phyloP scores from a whole-genome alignment of 192 early-diverging fungal genomes.

The Podila clonocystis region DNA sequence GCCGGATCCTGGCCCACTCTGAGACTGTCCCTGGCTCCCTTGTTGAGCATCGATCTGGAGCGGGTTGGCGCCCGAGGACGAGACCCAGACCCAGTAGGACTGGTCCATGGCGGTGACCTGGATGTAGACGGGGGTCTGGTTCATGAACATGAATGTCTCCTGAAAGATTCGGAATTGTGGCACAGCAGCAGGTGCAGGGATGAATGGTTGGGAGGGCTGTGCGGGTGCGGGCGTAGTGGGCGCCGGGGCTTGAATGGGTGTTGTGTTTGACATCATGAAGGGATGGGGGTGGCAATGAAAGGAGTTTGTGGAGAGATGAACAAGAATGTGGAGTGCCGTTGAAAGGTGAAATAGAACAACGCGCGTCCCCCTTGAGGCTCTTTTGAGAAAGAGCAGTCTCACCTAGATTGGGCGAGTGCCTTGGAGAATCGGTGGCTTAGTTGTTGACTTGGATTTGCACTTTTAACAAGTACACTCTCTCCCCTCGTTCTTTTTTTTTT shows the following conservation, averaged over 20 bases:
- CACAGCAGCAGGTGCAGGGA: not conserved
- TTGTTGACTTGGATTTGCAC: not conserved
- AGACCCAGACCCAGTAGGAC: conserved; percentile 38
- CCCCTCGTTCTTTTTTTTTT: not conserved
- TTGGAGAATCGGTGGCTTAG: not conserved
- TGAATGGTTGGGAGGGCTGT: not conserved
- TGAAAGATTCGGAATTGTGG: conserved; percentile 23
- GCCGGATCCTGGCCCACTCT: not conserved
- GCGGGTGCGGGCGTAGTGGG: not conserved
- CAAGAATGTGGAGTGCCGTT: not conserved
- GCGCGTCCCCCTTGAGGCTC: too few relatives aligned
- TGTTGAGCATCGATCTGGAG: conserved; percentile 13
- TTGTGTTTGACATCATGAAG: not conserved
- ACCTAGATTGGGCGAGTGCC: too few relatives aligned
- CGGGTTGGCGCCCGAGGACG: conserved; percentile 16
- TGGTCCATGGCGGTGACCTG: conserved; percentile 26
- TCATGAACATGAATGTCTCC: conserved; percentile 33
- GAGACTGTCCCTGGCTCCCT: not conserved
- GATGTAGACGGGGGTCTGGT: conserved; percentile 36
- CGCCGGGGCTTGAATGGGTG: not conserved
- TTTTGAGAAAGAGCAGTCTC: not conserved
- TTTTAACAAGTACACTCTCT: not conserved
- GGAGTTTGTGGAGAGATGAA: not conserved
- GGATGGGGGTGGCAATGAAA: not conserved
- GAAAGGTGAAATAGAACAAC: too few relatives aligned